These are phyloP conservation scores for Vaccinium vitisidaea DNA, from an alignment of 148 eudicot species.

Conservation along the genomic window DNA sequence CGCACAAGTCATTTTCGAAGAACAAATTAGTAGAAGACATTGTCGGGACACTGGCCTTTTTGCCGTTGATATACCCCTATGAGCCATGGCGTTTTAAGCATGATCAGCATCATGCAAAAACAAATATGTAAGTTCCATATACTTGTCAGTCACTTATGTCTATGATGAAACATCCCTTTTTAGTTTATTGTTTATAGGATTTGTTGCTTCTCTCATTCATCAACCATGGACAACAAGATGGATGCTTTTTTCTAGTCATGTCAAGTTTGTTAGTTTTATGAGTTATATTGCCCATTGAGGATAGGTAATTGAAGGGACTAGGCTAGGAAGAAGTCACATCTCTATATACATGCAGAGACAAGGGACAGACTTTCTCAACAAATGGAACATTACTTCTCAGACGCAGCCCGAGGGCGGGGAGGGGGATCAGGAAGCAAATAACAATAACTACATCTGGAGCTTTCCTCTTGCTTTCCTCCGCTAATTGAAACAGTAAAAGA, in stretches of 20 bases:
- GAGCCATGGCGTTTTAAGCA: constrained; percentile 99
- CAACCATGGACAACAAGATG: background rate
- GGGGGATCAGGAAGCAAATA: background rate
- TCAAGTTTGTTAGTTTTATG: background rate
- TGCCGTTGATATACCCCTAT: constrained; percentile 93
- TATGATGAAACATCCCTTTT: background rate
- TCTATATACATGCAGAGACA: background rate
- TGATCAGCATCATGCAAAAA: constrained; percentile 92
- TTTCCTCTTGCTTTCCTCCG: too few species aligned
- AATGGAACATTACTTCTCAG: background rate
- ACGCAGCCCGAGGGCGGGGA: background rate
- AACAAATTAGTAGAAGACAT: constrained; percentile 93
- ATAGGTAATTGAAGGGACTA: background rate
- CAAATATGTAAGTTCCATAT: constrained; percentile 68
- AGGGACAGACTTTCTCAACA: background rate
- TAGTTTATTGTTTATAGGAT: background rate
- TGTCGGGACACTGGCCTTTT: constrained; percentile 83
- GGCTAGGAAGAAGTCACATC: background rate
- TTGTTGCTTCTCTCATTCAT: background rate
- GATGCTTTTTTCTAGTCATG: background rate
- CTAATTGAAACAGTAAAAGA: background rate
- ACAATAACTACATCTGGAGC: too few species aligned
- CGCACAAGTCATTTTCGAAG: constrained; percentile 92
- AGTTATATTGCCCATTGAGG: background rate
- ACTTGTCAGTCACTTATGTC: background rate